Evolutionary conservation across 2,329 filamentous ascomycete genomes (phyloP).

Genomic region (Colletotrichum sp.): DNA sequence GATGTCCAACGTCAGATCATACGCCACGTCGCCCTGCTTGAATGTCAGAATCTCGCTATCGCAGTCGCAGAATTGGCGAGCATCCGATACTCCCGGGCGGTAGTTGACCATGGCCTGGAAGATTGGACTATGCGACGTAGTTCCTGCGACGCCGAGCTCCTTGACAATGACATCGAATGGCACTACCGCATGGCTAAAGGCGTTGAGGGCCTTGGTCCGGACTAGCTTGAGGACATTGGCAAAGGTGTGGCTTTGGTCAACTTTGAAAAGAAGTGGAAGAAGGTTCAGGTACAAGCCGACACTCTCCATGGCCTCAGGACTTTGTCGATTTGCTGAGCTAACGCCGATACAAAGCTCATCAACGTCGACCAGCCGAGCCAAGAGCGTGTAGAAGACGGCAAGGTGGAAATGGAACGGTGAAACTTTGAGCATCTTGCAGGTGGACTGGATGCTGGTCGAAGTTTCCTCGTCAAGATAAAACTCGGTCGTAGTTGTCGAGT

Average conservation of each 20-base stretch:
- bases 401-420: slow-evolving; percentile 52
- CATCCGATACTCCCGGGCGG: slow-evolving; percentile 24
- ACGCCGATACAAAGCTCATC: slow-evolving; percentile 53
- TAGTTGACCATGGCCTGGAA: slow-evolving; percentile 51
- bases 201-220: slow-evolving; percentile 28
- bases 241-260: not conserved
- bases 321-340: slow-evolving; percentile 45
- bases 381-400: slow-evolving; percentile 32
- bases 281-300: slow-evolving; percentile 56
- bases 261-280: slow-evolving; percentile 47
- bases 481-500: not conserved
- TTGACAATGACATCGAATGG: slow-evolving; percentile 56
- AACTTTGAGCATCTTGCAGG: not conserved
- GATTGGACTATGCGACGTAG: slow-evolving; percentile 44
- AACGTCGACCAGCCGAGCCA: not conserved
- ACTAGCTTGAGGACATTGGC: not conserved
- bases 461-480: not conserved
- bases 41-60: not conserved
- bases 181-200: slow-evolving; percentile 45
- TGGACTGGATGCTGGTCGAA: not conserved
- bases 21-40: not conserved
- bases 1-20: not conserved
- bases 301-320: slow-evolving; percentile 33
- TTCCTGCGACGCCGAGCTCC: slow-evolving; percentile 44
- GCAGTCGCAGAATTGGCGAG: not conserved